Base-by-base conservation (phyloP, 805 yeast genomes). In the Starmerella roubikii region DNA sequence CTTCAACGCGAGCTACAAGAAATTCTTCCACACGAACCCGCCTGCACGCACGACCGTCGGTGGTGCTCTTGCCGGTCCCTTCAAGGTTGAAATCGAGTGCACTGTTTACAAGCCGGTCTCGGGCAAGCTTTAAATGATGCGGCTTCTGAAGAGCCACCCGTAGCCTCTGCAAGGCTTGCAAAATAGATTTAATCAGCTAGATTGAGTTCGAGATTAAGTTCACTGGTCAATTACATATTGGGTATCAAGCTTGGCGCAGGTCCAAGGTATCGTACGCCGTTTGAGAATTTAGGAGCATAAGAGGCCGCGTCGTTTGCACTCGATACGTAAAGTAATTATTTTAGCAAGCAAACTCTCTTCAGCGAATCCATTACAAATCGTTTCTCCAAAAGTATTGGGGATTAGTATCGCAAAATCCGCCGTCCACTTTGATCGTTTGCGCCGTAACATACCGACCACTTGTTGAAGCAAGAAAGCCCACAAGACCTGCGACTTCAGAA, bases 11-110 rank as follows among this genome's bases (percentile, higher is more conserved):
- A 35, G 34, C 19, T 44, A 44, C 39, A 39, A 39, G 4, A 34
- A 34, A 37, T 27, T 41, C 16, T 44, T 44, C 45, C 23, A 38
- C 19, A 18, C 35, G 10, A 45, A 44, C 8, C 47, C 45, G 18
- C 47, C 47, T 2, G 47, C 47, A 5, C 45, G 47, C 37, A 44
- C 47, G 23, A 44, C 47, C 7, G 45, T 44, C 12, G 45, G 45
- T 17, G 38, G 45, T 12, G 35, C 30, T 25, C 41, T 44, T 16
- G 45, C 47, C 8, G 42, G 46, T 3, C 30, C 31, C 8, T 41
- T 44, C 45, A 34, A 35, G 38, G 45, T 44, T 10, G 47, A 44
- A 33, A 41, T 44, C 36, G 47, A 44, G 38, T 45, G 45, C 13
- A 33, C 34, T 16, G 47, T 39, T n/a, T 44, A 44, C 42, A 44